Percentiles rank a stretch among this genome's conserved stretches.
These are phyloP conservation scores for Brassica balearica DNA, from an alignment of 441 rosid species.

Conservation along the genomic window DNA sequence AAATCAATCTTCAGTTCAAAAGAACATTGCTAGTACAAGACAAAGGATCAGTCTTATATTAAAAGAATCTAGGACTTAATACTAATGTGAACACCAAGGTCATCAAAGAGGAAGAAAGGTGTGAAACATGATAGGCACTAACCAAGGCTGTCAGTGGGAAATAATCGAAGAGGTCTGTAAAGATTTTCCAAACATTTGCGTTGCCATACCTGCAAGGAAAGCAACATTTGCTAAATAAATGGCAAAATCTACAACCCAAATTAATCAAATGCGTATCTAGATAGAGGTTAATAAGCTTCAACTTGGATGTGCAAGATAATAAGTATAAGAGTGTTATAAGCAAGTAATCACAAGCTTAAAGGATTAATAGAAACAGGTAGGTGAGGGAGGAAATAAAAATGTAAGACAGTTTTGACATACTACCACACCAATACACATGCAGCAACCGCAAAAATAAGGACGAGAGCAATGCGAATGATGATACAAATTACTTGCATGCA, in stretches of 20 bases:
- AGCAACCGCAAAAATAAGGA: constrained; percentile 13
- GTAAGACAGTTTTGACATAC: neutral
- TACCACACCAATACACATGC: neutral
- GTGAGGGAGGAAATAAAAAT: neutral
- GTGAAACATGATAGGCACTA: constrained; percentile 43
- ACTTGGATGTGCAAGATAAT: neutral
- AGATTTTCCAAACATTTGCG: constrained; percentile 92
- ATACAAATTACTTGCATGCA: constrained; percentile 32
- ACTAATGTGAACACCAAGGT: neutral
- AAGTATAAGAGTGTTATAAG: neutral
- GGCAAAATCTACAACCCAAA: constrained; percentile 17
- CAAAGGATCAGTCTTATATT: constrained; percentile 6
- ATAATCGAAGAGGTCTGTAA: constrained; percentile 92
- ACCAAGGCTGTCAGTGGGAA: constrained; percentile 96
- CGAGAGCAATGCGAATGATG: constrained; percentile 22
- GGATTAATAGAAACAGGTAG: constrained; percentile 17
- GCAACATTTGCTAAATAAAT: neutral
- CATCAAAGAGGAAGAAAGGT: constrained; percentile 1
- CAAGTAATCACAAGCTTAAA: constrained; percentile 21
- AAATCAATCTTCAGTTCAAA: constrained; percentile 23
- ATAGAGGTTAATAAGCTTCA: neutral
- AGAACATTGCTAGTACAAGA: constrained; percentile 25
- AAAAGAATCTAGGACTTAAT: neutral
- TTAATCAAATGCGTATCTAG: constrained; percentile 16
- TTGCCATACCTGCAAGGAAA: constrained; percentile 79